Conservation (phyloP, 768 basidiomycete species). For the Leccinum subgranulosum region DNA sequence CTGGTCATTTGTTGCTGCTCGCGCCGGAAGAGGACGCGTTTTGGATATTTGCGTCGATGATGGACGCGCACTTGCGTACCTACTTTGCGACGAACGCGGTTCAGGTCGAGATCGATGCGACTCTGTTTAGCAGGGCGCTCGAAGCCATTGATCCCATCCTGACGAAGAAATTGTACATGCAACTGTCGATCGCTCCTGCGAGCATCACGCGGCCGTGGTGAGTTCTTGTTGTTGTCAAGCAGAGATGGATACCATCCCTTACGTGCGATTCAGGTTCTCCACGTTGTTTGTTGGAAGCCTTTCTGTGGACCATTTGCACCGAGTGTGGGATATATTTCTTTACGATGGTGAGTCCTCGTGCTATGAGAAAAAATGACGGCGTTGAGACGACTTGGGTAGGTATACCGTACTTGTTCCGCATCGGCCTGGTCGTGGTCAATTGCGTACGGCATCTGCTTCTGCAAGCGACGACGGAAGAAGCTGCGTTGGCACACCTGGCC, state of each 20-base stretch:
- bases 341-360: constrained; percentile 60
- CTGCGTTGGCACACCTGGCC: constrained; percentile 46
- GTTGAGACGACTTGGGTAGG: constrained; percentile 40
- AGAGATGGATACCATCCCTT: background rate
- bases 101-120: constrained; percentile 75
- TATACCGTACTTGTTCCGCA: constrained; percentile 68
- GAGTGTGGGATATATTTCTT: constrained; percentile 82
- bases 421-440: constrained; percentile 62
- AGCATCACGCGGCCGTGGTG: constrained; percentile 66
- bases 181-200: constrained; percentile 56
- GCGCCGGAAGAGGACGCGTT: constrained; percentile 88
- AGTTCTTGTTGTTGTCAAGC: background rate
- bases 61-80: constrained; percentile 78
- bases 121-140: constrained; percentile 66
- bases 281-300: constrained; percentile 67
- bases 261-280: constrained; percentile 52
- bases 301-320: constrained; percentile 60
- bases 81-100: constrained; percentile 62
- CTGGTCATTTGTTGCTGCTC: constrained; percentile 68
- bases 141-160: constrained; percentile 56
- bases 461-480: constrained; percentile 44
- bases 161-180: constrained; percentile 66
- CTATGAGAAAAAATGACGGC: background rate
- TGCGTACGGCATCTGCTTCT: constrained; percentile 60
- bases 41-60: constrained; percentile 85